Evolutionary conservation across 2,329 filamentous ascomycete species (phyloP).

Genomic region (Epicoccum nigrum): DNA sequence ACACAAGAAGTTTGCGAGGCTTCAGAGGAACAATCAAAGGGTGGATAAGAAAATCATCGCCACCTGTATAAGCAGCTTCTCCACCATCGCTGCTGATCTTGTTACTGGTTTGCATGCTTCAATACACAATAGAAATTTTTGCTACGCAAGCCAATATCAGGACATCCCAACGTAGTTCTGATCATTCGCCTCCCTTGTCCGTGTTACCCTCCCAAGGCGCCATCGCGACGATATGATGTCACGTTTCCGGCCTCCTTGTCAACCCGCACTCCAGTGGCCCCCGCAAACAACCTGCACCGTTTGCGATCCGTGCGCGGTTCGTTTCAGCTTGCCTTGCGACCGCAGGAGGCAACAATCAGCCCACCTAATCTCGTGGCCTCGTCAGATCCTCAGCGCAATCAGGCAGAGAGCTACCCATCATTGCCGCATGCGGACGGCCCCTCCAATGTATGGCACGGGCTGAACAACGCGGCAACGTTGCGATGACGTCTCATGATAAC

Average conservation of each 20-base stretch:
- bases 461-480: conserved; percentile 3
- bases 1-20: conserved; percentile 19
- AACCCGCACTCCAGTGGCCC: conserved; percentile 2
- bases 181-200: background rate
- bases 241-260: conserved; percentile 4
- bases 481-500: conserved; percentile 18
- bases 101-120: background rate
- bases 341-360: conserved; percentile 12
- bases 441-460: conserved; percentile 3
- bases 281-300: conserved; percentile 12
- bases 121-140: background rate
- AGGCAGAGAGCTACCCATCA: conserved; percentile 12
- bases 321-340: conserved; percentile 9
- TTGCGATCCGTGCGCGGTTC: conserved; percentile 4
- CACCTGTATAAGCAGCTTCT: background rate
- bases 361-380: conserved; percentile 3
- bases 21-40: conserved; percentile 17
- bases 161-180: background rate
- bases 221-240: conserved; percentile 8
- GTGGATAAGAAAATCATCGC: conserved; percentile 17
- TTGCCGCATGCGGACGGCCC: conserved; percentile 10
- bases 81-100: background rate
- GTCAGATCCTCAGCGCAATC: conserved; percentile 13
- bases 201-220: conserved; percentile 8
- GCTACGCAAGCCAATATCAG: background rate